Conservation (phyloP, 169 alveolate species). For the Babesia bigemina region DNA sequence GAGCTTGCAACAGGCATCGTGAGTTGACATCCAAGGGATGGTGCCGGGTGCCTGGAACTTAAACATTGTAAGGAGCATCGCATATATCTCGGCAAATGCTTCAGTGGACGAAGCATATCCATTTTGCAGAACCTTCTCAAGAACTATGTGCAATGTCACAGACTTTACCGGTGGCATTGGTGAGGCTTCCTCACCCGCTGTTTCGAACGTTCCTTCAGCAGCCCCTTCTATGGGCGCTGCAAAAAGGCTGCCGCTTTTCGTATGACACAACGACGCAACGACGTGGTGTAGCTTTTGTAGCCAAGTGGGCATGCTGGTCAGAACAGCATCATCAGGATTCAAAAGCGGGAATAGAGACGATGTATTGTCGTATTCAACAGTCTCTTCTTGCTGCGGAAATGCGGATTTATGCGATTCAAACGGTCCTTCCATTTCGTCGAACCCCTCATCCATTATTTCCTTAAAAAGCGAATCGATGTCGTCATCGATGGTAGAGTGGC, state of each 20-base stretch:
- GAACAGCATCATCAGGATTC: constrained; percentile 32
- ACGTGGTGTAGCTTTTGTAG: constrained; percentile 39
- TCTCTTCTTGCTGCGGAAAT: constrained; percentile 24
- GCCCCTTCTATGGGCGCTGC: constrained; percentile 1
- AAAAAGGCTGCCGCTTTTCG: constrained; percentile 29
- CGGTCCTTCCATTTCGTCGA: constrained; percentile 15
- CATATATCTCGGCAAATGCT: constrained; percentile 56
- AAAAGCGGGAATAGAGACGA: constrained; percentile 34
- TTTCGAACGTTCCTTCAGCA: not conserved
- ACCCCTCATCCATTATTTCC: constrained; percentile 40
- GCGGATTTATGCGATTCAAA: constrained; percentile 19
- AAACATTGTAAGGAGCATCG: constrained; percentile 25
- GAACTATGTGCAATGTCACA: constrained; percentile 21
- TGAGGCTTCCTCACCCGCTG: not conserved
- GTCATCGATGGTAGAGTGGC: constrained; percentile 31
- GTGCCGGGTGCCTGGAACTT: constrained; percentile 52
- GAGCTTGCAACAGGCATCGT: constrained; percentile 52
- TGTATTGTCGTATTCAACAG: constrained; percentile 47
- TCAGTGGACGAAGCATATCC: constrained; percentile 38
- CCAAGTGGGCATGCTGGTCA: constrained; percentile 50
- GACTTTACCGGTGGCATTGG: not conserved
- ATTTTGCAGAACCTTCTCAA: constrained; percentile 51
- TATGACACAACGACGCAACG: constrained; percentile 36
- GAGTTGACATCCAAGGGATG: constrained; percentile 62
- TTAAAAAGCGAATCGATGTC: constrained; percentile 39